phyloP scores from a whole-genome alignment of 2,329 filamentous ascomycete species.

The Aspergillus niger region DNA sequence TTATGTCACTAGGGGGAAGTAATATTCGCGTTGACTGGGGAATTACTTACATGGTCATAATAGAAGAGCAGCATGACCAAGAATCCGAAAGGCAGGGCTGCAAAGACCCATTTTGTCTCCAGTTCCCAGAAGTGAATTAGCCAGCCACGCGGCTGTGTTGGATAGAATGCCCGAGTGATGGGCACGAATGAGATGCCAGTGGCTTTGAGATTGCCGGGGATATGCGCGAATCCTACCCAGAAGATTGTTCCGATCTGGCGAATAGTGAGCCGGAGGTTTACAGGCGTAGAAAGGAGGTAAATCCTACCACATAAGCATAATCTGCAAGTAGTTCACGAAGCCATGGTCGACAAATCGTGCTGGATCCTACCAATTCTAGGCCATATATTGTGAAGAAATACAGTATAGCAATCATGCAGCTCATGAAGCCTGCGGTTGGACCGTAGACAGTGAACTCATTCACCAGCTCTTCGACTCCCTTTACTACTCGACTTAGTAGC shows the following conservation, averaged over 20 bases:
- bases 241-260: slow-evolving; percentile 61
- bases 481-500: slow-evolving; percentile 43
- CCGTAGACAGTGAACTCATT: slow-evolving; percentile 50
- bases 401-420: slow-evolving; percentile 53
- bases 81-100: slow-evolving; percentile 78
- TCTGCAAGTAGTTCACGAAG: slow-evolving; percentile 53
- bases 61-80: slow-evolving; percentile 80
- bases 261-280: not conserved
- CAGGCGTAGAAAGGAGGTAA: not conserved
- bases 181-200: slow-evolving; percentile 71
- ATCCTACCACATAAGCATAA: slow-evolving; percentile 53
- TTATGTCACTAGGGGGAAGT: not conserved
- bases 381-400: slow-evolving; percentile 55
- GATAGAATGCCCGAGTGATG: slow-evolving; percentile 72
- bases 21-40: slow-evolving; percentile 30
- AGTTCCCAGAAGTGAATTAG: slow-evolving; percentile 79
- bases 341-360: slow-evolving; percentile 48
- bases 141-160: slow-evolving; percentile 71
- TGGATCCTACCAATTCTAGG: slow-evolving; percentile 55
- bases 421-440: slow-evolving; percentile 50
- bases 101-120: slow-evolving; percentile 68
- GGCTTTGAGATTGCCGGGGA: slow-evolving; percentile 71
- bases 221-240: slow-evolving; percentile 82
- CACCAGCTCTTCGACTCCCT: slow-evolving; percentile 59
- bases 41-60: slow-evolving; percentile 76